Base-by-base conservation (phyloP, 1,284 basidiomycete species). In the Rhodotorula sp. region DNA sequence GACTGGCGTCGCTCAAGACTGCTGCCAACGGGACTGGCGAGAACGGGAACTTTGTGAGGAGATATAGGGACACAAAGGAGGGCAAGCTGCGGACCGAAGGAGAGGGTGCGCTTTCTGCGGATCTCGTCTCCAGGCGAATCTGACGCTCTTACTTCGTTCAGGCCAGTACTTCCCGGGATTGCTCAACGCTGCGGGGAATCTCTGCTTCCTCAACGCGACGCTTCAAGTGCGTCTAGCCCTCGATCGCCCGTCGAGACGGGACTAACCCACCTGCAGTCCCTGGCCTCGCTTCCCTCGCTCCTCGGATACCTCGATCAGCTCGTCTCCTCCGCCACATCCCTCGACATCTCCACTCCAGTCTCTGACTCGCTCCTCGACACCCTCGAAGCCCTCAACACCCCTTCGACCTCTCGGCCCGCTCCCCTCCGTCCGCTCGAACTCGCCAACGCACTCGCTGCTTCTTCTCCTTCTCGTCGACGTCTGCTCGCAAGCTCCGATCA, bases 141-240 rank as follows among this genome's bases (percentile, higher is more conserved):
- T 29, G 29, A 11, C 15, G 11, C 36, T 52, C 24, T 24, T n/a
- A 39, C 48, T 44, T 36, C 52, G 17, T 9, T 27, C 54, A 71
- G 72, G 65, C 83, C 34, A 85, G 87, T 44, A 68, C 77, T 94
- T 90, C 80, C 89, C 91, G 9, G 93, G 92, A 2, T 87, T 95
- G 65, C 89, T 94, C 76, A 95, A 96, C 78, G 88, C 93, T 48
- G 92, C 90, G n/a, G 92, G 93, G 15, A 94, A 91, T 61, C 90
- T 94, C 73, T 95, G 93, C 78, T 96, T 94, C 82, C 90, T 95
- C 87, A 94, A 96, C 79, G 91, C 92, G 20, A 93, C 92, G 6
- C 82, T 95, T 17, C 92, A 94, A 86, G 92, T 90, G 73, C 72
- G 83, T 10, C 11, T 2, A 32, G 4, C 15, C 19, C 4, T 22